Conservation (phyloP, 805 yeast genomes). For the Metschnikowia chrysomelidarum region DNA sequence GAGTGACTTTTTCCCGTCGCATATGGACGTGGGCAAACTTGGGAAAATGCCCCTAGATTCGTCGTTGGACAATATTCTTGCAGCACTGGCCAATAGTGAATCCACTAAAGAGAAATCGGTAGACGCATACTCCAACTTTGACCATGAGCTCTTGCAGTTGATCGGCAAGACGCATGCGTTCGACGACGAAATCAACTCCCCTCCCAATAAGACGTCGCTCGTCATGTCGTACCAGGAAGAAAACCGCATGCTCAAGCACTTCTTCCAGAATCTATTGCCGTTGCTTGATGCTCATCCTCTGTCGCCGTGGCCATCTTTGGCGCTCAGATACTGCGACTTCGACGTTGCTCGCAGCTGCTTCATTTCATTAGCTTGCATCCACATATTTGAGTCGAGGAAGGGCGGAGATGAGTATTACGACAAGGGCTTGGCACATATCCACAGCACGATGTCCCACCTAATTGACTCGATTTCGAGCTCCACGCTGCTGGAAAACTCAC, state of each 20-base stretch:
- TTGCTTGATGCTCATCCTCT: constrained; percentile 58
- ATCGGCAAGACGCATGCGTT: constrained; percentile 12
- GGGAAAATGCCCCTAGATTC: constrained; percentile 1
- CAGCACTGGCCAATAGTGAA: neutral
- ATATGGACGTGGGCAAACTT: neutral
- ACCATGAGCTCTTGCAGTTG: constrained; percentile 17
- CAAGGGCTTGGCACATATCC: constrained; percentile 53
- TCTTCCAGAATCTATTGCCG: constrained; percentile 52
- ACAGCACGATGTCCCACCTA: constrained; percentile 54
- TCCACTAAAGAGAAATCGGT: neutral
- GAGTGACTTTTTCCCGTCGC: constrained; percentile 8
- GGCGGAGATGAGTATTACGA: constrained; percentile 52
- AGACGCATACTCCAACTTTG: constrained; percentile 4
- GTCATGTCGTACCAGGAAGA: constrained; percentile 45
- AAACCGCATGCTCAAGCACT: constrained; percentile 53
- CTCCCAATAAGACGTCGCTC: constrained; percentile 9
- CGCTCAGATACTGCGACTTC: constrained; percentile 54
- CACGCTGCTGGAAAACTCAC: constrained; percentile 8
- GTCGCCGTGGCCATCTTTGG: constrained; percentile 61
- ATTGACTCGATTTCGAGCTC: constrained; percentile 39
- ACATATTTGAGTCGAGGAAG: constrained; percentile 49
- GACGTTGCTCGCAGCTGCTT: constrained; percentile 59
- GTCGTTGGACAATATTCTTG: constrained; percentile 1
- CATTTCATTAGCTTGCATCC: constrained; percentile 54
- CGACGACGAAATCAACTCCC: constrained; percentile 9